Conservation (phyloP, 140 eudicot species). For the Erigeron philadelphicus region DNA sequence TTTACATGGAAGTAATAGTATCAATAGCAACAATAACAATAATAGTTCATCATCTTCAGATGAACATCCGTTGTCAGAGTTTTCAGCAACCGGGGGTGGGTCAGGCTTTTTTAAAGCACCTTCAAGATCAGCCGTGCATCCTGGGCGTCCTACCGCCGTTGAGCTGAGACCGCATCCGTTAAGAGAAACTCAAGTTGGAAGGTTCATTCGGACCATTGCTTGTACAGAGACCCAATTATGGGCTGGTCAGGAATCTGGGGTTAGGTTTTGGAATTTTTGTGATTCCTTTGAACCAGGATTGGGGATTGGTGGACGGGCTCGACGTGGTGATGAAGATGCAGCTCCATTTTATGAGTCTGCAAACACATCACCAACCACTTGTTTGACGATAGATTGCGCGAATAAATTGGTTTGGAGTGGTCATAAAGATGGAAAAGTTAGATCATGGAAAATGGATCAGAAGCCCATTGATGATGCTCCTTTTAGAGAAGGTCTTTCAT, state of each 20-base stretch:
- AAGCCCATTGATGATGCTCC: conserved; percentile 39
- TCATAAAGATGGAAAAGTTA: conserved; percentile 86
- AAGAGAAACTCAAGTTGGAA: conserved; percentile 88
- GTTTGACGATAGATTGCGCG: conserved; percentile 69
- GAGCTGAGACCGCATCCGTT: conserved; percentile 95
- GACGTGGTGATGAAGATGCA: conserved; percentile 91
- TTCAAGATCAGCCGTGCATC: conserved; percentile 67
- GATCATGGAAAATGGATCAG: conserved; percentile 87
- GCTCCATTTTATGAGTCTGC: conserved; percentile 86
- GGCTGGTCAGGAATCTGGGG: conserved; percentile 95
- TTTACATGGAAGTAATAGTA: not conserved
- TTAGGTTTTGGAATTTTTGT: conserved; percentile 79
- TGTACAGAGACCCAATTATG: conserved; percentile 84
- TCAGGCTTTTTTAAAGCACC: conserved; percentile 71
- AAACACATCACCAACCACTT: conserved; percentile 62
- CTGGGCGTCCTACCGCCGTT: conserved; percentile 64
- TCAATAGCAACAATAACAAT: not conserved
- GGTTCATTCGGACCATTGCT: conserved; percentile 67
- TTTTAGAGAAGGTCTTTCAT: conserved; percentile 69
- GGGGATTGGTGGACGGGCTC: conserved; percentile 65
- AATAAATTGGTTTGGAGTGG: conserved; percentile 89
- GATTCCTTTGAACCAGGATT: conserved; percentile 67
- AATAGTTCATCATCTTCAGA: conserved; percentile 6
- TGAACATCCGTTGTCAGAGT: conserved; percentile 54
- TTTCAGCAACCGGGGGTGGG: conserved; percentile 56